Evolutionary conservation across 2,329 filamentous ascomycete genomes (phyloP).

Genomic region (Amesomyces nigricolor): DNA sequence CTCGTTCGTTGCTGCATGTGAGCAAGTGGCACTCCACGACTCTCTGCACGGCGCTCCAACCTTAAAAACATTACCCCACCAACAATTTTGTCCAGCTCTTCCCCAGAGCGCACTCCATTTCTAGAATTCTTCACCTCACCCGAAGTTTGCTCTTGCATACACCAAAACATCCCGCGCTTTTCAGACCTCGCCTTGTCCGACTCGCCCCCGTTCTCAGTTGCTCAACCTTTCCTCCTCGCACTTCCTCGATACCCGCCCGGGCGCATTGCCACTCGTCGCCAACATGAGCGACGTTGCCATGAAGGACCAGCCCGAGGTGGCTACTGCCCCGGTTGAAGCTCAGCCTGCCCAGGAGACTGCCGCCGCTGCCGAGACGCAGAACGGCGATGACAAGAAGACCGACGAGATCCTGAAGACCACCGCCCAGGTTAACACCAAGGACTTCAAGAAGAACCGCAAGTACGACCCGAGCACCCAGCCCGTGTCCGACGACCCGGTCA

Average conservation of each 20-base stretch:
- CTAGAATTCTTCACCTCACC: not conserved
- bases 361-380: constrained; percentile 7
- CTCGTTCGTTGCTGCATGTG: not conserved
- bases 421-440: constrained; percentile 35
- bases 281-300: constrained; percentile 33
- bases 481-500: constrained; percentile 68
- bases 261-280: constrained; percentile 18
- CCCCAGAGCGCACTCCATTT: not conserved
- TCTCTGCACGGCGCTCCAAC: constrained; percentile 1
- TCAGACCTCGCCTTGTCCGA: not conserved
- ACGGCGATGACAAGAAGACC: constrained; percentile 13
- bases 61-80: constrained; percentile 20
- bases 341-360: constrained; percentile 27
- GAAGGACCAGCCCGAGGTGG: constrained; percentile 25
- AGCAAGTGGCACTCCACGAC: not conserved
- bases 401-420: constrained; percentile 41
- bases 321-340: constrained; percentile 27
- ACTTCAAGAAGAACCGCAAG: constrained; percentile 55
- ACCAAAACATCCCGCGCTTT: not conserved
- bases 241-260: not conserved
- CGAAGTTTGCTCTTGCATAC: not conserved
- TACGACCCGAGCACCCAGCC: constrained; percentile 62
- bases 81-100: constrained; percentile 18
- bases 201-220: not conserved
- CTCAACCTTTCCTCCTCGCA: not conserved